phyloP scores from a whole-genome alignment of 129 eudicot species.

The Mikania micrantha region DNA sequence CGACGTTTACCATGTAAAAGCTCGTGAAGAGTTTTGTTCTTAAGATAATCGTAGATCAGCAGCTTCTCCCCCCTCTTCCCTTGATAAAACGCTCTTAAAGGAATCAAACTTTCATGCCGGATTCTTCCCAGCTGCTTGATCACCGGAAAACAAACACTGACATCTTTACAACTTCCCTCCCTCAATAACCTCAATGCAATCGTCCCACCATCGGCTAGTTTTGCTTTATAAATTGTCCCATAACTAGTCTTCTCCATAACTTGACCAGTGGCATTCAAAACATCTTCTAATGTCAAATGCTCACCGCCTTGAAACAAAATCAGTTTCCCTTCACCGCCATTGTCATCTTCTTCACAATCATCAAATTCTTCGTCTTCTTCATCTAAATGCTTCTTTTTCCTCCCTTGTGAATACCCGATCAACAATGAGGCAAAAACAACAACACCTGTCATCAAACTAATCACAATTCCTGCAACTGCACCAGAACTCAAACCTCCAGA shows the following conservation, averaged over 20 bases:
- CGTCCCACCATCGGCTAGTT: constrained; percentile 86
- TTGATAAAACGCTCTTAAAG: constrained; percentile 90
- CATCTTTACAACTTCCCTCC: constrained; percentile 84
- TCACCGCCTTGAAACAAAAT: constrained; percentile 91
- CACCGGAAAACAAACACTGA: constrained; percentile 57
- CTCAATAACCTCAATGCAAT: constrained; percentile 83
- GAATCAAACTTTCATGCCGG: constrained; percentile 82
- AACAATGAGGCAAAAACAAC: constrained; percentile 71
- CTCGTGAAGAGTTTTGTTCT: constrained; percentile 62
- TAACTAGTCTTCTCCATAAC: constrained; percentile 96
- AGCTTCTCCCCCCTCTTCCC: constrained; percentile 99
- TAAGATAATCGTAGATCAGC: constrained; percentile 79
- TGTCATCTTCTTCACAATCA: constrained; percentile 30
- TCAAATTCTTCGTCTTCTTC: constrained; percentile 61
- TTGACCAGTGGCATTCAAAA: constrained; percentile 89
- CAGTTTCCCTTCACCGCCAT: constrained; percentile 71
- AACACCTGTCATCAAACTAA: constrained; percentile 66
- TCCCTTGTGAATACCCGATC: constrained; percentile 84
- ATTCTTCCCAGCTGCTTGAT: constrained; percentile 76
- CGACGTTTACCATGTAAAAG: constrained; percentile 65
- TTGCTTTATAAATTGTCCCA: constrained; percentile 89
- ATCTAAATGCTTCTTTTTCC: constrained; percentile 43
- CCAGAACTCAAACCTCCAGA: constrained; percentile 68
- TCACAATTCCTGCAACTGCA: constrained; percentile 81
- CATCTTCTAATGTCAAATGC: constrained; percentile 88